These are phyloP conservation scores for Calycina herbarum DNA, from an alignment of 2,329 filamentous ascomycete genomes.

Conservation along the genomic window DNA sequence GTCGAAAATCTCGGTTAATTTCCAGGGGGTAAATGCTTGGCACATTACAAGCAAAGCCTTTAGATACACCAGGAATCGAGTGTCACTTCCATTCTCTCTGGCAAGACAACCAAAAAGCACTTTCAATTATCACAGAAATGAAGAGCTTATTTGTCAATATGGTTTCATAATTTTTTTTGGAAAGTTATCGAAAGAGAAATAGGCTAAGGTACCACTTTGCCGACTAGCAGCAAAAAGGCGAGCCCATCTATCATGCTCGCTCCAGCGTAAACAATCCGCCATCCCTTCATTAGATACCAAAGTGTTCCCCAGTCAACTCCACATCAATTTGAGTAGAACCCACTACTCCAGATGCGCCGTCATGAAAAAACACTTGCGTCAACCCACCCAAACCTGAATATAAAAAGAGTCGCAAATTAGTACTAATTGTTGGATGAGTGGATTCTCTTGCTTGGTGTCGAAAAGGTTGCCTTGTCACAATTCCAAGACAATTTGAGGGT, in stretches of 20 bases:
- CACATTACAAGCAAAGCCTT: too few relatives aligned
- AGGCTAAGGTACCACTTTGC: background rate
- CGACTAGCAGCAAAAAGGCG: background rate
- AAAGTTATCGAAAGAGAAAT: background rate
- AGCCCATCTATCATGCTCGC: background rate
- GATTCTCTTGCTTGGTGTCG: slow-evolving; percentile 1
- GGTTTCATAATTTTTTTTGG: background rate
- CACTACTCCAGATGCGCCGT: background rate
- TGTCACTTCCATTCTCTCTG: too few relatives aligned
- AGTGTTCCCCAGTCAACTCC: background rate
- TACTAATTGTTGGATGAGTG: background rate
- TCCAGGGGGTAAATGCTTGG: too few relatives aligned
- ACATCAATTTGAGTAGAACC: background rate
- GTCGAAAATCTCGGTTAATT: too few relatives aligned
- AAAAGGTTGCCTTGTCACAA: background rate
- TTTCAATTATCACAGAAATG: too few relatives aligned
- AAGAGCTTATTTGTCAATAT: background rate
- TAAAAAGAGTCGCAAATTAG: background rate
- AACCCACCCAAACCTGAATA: background rate
- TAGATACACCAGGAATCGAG: too few relatives aligned
- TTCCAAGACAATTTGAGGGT: background rate
- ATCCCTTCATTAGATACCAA: background rate
- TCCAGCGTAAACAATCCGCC: background rate
- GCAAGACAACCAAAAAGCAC: too few relatives aligned
- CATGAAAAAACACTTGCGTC: background rate